phyloP scores from a whole-genome alignment of 169 alveolate species.

The Gregarina niphandrodes region DNA sequence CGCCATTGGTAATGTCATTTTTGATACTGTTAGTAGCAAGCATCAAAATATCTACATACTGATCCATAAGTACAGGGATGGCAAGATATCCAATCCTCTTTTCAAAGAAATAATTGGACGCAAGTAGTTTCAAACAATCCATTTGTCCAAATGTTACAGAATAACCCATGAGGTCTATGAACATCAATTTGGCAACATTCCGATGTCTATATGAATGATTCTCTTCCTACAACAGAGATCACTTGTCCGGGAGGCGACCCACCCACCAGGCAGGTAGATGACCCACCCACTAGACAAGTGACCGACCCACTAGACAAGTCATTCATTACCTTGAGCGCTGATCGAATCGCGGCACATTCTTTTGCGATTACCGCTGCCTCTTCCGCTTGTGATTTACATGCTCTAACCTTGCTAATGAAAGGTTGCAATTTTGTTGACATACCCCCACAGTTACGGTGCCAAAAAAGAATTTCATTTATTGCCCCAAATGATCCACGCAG shows the following conservation, averaged over 20 bases:
- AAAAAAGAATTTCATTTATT: not conserved
- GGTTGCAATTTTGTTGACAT: slow-evolving; percentile 72
- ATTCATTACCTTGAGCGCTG: slow-evolving; percentile 57
- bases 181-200: slow-evolving; percentile 85
- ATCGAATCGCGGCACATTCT: slow-evolving; percentile 92
- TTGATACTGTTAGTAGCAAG: slow-evolving; percentile 87
- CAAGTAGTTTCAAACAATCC: slow-evolving; percentile 84
- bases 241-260: too few species aligned
- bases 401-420: slow-evolving; percentile 79
- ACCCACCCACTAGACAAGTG: not conserved
- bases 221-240: slow-evolving; percentile 38
- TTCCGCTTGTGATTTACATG: slow-evolving; percentile 95
- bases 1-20: slow-evolving; percentile 56
- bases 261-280: not conserved
- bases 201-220: slow-evolving; percentile 60
- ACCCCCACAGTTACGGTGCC: not conserved
- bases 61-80: slow-evolving; percentile 77
- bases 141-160: slow-evolving; percentile 53
- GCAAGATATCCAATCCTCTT: slow-evolving; percentile 84
- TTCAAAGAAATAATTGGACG: slow-evolving; percentile 60
- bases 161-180: slow-evolving; percentile 74
- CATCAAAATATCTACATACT: slow-evolving; percentile 84
- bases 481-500: not conserved
- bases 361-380: slow-evolving; percentile 89
- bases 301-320: not conserved